Evolutionary conservation across 345 rosid species (phyloP).

Genomic region (Populus tremula): DNA sequence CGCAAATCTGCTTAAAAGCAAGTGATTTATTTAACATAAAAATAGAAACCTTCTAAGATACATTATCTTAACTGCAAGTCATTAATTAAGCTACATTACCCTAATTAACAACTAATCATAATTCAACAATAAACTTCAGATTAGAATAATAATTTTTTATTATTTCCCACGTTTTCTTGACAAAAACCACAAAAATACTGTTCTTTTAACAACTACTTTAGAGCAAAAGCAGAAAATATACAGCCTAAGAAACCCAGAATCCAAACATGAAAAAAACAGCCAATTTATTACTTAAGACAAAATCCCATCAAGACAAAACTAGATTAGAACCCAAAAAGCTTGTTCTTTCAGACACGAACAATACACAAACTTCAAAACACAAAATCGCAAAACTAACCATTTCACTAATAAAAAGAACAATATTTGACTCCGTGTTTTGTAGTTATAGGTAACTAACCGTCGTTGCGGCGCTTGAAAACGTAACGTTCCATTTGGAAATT

Average conservation of each 20-base stretch:
- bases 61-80: not conserved
- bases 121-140: not conserved
- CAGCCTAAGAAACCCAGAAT: not conserved
- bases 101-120: not conserved
- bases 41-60: not conserved
- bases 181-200: not conserved
- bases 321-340: not conserved
- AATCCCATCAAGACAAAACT: not conserved
- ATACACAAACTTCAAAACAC: not conserved
- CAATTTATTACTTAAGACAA: not conserved
- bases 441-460: not conserved
- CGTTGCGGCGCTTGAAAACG: slow-evolving; percentile 1
- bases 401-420: not conserved
- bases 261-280: not conserved
- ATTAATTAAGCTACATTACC: not conserved
- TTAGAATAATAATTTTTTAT: too few species aligned
- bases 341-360: not conserved
- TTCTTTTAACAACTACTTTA: not conserved
- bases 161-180: not conserved
- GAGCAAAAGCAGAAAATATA: not conserved
- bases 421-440: not conserved
- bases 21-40: not conserved
- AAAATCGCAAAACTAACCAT: not conserved
- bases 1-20: not conserved
- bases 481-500: slow-evolving; percentile 1